Conservation (phyloP, 2,329 filamentous ascomycete species). For the Annulohypoxylon truncatum region DNA sequence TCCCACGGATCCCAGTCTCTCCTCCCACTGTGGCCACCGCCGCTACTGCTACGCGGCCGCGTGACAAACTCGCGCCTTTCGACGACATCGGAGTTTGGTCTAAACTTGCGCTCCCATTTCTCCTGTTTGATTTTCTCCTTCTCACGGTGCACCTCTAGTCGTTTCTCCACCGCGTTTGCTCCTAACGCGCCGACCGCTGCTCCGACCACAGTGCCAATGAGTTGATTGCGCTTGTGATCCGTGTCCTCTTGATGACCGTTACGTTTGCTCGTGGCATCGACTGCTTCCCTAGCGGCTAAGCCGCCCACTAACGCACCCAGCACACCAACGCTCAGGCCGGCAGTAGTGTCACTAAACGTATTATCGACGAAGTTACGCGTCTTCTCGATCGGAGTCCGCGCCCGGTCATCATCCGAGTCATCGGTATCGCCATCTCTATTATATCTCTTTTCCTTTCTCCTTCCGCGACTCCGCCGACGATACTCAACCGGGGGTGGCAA, state of each 20-base stretch:
- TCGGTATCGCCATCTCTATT: constrained; percentile 40
- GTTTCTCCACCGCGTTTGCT: constrained; percentile 56
- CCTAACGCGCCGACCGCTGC: constrained; percentile 67
- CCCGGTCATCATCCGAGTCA: constrained; percentile 43
- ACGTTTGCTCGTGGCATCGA: constrained; percentile 54
- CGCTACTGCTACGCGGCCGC: constrained; percentile 38
- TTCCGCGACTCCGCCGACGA: constrained; percentile 29
- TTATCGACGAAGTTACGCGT: constrained; percentile 57
- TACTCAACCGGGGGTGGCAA: constrained; percentile 42
- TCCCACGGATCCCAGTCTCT: constrained; percentile 41
- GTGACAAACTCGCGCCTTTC: constrained; percentile 43
- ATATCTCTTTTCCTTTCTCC: constrained; percentile 27
- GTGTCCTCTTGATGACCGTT: constrained; percentile 43
- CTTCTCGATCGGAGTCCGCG: constrained; percentile 54
- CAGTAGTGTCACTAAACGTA: constrained; percentile 61
- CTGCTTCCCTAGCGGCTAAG: constrained; percentile 62
- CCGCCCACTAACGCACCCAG: constrained; percentile 67
- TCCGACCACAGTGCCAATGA: constrained; percentile 64
- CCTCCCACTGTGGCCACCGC: constrained; percentile 20
- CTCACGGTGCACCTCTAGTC: constrained; percentile 48
- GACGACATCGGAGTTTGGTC: constrained; percentile 28
- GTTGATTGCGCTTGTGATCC: constrained; percentile 50
- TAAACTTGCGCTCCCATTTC: constrained; percentile 45
- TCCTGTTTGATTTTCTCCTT: constrained; percentile 43
- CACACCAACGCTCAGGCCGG: constrained; percentile 63